Evolutionary conservation across 768 basidiomycete genomes (phyloP).

Genomic region (Russula sp.): DNA sequence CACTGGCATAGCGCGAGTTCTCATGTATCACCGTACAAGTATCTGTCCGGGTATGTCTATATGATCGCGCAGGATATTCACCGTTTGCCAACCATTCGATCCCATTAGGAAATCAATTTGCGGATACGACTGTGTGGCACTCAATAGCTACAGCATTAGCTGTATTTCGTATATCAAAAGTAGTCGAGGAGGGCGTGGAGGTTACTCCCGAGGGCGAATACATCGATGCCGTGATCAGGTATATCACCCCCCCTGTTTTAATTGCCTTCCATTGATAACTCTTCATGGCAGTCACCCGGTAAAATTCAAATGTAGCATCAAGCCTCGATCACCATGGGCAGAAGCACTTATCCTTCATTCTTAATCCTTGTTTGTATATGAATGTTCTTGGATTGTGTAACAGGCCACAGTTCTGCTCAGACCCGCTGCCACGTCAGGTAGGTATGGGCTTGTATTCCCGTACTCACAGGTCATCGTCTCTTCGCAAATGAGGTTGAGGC

Average conservation of each 20-base stretch:
- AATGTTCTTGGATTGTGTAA: not conserved
- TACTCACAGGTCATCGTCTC: not conserved
- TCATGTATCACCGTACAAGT: not conserved
- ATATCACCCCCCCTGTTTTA: not conserved
- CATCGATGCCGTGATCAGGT: slow-evolving; percentile 2
- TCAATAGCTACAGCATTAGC: slow-evolving; percentile 5
- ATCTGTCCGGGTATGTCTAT: slow-evolving; percentile 9
- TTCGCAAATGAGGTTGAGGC: not conserved
- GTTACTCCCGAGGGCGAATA: slow-evolving; percentile 5
- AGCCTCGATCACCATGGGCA: not conserved
- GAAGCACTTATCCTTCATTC: slow-evolving; percentile 1
- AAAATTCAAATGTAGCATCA: slow-evolving; percentile 6
- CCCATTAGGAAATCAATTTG: slow-evolving; percentile 9
- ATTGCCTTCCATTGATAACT: not conserved
- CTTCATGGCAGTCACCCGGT: slow-evolving; percentile 1
- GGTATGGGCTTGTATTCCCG: too few relatives aligned
- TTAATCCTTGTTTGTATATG: not conserved
- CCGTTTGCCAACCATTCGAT: not conserved
- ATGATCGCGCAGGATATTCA: too few relatives aligned
- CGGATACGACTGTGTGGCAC: slow-evolving; percentile 16
- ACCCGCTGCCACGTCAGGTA: too few relatives aligned
- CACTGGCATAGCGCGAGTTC: not conserved
- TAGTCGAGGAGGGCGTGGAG: slow-evolving; percentile 9
- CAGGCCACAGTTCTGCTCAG: not conserved
- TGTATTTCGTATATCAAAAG: slow-evolving; percentile 16